phyloP scores from a whole-genome alignment of 2,329 filamentous ascomycete species.

The Colletotrichum siamense region DNA sequence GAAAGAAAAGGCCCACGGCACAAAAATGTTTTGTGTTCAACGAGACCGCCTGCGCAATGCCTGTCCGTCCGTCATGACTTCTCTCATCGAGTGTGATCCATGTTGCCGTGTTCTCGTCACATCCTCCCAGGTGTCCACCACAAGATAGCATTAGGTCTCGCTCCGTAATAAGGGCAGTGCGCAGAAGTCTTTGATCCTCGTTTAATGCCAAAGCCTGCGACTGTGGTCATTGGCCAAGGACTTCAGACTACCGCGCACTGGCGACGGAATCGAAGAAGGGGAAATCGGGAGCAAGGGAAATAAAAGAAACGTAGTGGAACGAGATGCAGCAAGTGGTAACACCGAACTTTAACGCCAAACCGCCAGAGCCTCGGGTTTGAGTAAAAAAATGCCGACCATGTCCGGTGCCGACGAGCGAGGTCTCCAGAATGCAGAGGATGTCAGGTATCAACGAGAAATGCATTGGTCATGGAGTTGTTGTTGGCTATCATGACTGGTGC shows the following conservation, averaged over 20 bases:
- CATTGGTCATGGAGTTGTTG: constrained; percentile 24
- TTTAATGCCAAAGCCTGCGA: not conserved
- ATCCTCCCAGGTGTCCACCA: not conserved
- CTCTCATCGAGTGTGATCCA: not conserved
- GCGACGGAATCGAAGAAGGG: not conserved
- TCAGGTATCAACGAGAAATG: constrained; percentile 61
- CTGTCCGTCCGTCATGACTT: not conserved
- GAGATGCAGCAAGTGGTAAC: constrained; percentile 14
- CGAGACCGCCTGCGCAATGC: constrained; percentile 4
- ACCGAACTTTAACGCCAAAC: constrained; percentile 33
- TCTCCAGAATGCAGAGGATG: constrained; percentile 57
- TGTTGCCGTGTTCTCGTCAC: not conserved
- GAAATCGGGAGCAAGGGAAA: constrained; percentile 12
- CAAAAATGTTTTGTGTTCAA: constrained; percentile 1
- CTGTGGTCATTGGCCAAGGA: not conserved
- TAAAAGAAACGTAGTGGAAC: constrained; percentile 17
- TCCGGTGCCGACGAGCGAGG: constrained; percentile 1
- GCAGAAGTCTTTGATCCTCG: not conserved
- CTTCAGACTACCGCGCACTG: not conserved
- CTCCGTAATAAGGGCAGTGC: not conserved
- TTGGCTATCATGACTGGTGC: constrained; percentile 69
- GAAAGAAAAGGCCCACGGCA: not conserved
- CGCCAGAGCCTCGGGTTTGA: constrained; percentile 42
- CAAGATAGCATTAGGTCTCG: not conserved
- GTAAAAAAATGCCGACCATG: not conserved